Evolutionary conservation across 1,284 basidiomycete genomes (phyloP).

Genomic region (Mycosarcoma mackinlayi): DNA sequence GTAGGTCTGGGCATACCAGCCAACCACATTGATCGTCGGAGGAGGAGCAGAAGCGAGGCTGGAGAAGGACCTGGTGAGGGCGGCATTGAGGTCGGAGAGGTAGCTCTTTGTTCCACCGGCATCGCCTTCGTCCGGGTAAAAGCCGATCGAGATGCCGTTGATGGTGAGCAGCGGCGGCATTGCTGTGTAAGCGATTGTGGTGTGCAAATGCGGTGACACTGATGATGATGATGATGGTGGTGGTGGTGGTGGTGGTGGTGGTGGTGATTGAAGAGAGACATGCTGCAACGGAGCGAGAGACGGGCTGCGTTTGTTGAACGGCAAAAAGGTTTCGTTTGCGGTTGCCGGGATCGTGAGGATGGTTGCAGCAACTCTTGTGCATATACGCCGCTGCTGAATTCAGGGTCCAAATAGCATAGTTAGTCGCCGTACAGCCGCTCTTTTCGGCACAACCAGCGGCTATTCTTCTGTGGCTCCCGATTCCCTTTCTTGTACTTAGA

Average conservation of each 20-base stretch:
- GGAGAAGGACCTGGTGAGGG: constrained; percentile 14
- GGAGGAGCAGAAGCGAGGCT: background rate
- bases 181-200: too few species aligned
- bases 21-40: constrained; percentile 21
- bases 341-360: background rate
- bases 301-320: background rate
- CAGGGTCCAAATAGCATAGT: constrained; percentile 15
- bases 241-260: background rate
- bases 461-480: too few species aligned
- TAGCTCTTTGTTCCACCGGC: constrained; percentile 31
- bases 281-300: background rate
- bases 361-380: background rate
- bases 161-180: constrained; percentile 3
- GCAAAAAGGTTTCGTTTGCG: background rate
- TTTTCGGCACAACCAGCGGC: background rate
- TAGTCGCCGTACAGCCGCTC: background rate
- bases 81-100: constrained; percentile 32
- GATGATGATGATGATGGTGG: background rate
- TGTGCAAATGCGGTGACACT: too few species aligned
- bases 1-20: constrained; percentile 45
- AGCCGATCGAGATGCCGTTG: constrained; percentile 24
- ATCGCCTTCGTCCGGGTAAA: constrained; percentile 47
- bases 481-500: too few species aligned
- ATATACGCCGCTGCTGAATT: too few species aligned
- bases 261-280: background rate